These are phyloP conservation scores for Aureobasidium sp. DNA, from an alignment of 2,329 filamentous ascomycete species.

Conservation along the genomic window DNA sequence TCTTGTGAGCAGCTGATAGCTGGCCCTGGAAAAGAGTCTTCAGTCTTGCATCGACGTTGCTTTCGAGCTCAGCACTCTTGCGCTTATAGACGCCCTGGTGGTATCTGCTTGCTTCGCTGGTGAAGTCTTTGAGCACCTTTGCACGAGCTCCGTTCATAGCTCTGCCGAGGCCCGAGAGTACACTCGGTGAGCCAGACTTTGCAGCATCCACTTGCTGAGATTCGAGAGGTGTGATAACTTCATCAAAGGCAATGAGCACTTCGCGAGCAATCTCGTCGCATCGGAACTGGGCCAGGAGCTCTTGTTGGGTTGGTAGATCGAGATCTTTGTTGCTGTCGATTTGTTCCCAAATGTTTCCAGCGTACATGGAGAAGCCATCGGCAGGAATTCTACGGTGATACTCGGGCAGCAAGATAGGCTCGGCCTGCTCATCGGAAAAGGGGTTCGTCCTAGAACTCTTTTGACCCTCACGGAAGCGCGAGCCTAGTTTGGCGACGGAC, in stretches of 20 bases:
- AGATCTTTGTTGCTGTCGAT: constrained; percentile 99
- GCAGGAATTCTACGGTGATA: constrained; percentile 95
- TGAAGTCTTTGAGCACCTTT: constrained; percentile 75
- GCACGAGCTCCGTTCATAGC: constrained; percentile 65
- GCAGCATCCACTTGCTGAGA: constrained; percentile 71
- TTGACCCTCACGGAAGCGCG: constrained; percentile 68
- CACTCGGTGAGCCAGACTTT: constrained; percentile 62
- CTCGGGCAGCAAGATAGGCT: constrained; percentile 81
- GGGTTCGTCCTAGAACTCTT: constrained; percentile 45
- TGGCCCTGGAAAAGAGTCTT: constrained; percentile 88
- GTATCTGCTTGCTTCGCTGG: constrained; percentile 84
- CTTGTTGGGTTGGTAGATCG: constrained; percentile 92
- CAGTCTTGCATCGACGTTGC: constrained; percentile 79
- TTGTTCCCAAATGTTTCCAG: constrained; percentile 93
- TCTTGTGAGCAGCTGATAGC: constrained; percentile 79
- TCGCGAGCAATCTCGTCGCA: constrained; percentile 95
- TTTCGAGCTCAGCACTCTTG: constrained; percentile 77
- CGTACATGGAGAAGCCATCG: constrained; percentile 92
- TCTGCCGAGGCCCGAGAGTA: constrained; percentile 67
- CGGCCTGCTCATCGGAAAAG: constrained; percentile 63
- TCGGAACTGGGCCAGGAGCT: constrained; percentile 90
- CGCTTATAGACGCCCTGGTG: constrained; percentile 90
- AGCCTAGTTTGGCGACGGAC: constrained; percentile 72
- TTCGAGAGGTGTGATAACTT: constrained; percentile 74
- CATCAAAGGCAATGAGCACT: constrained; percentile 76